Percentiles rank a stretch among this genome's conserved stretches.
phyloP scores from a whole-genome alignment of 106 monocot species.

The Apostasia ramifera region DNA sequence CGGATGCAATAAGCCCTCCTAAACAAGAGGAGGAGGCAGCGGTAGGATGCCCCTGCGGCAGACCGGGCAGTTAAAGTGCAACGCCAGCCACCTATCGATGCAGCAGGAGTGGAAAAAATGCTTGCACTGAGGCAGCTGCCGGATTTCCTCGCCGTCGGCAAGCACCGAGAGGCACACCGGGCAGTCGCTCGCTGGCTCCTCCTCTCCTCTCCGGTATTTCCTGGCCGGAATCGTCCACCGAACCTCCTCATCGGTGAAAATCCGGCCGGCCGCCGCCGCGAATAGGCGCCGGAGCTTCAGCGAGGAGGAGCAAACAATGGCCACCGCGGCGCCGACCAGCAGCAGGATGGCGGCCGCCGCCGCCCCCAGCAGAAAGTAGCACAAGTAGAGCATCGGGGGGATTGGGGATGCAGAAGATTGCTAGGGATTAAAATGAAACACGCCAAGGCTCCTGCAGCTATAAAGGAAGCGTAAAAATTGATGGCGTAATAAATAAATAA shows the following conservation, averaged over 20 bases:
- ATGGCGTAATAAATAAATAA: too few relatives aligned
- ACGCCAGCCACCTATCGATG: conserved; percentile 36
- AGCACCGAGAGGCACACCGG: conserved; percentile 34
- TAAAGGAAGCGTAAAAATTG: too few relatives aligned
- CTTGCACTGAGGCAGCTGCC: conserved; percentile 23
- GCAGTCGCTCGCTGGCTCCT: conserved; percentile 10
- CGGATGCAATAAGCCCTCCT: background rate
- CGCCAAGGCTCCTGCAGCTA: too few relatives aligned
- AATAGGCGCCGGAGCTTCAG: background rate
- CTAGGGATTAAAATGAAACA: too few relatives aligned
- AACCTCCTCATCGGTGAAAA: background rate
- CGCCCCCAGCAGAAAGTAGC: conserved; percentile 4
- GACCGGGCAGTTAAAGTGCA: conserved; percentile 22
- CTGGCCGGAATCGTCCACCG: conserved; percentile 4
- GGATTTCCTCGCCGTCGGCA: conserved; percentile 24
- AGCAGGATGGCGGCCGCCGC: conserved; percentile 10
- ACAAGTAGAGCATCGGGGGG: background rate
- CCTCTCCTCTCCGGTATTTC: conserved; percentile 3
- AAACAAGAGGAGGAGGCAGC: background rate
- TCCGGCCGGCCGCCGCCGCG: background rate
- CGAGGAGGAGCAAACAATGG: conserved; percentile 6
- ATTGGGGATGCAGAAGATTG: too few relatives aligned
- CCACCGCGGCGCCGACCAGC: conserved; percentile 2
- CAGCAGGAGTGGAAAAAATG: conserved; percentile 34
- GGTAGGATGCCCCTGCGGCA: conserved; percentile 13